Conservation (phyloP, 768 basidiomycete species). For the Psilocybe subaeruginosa region DNA sequence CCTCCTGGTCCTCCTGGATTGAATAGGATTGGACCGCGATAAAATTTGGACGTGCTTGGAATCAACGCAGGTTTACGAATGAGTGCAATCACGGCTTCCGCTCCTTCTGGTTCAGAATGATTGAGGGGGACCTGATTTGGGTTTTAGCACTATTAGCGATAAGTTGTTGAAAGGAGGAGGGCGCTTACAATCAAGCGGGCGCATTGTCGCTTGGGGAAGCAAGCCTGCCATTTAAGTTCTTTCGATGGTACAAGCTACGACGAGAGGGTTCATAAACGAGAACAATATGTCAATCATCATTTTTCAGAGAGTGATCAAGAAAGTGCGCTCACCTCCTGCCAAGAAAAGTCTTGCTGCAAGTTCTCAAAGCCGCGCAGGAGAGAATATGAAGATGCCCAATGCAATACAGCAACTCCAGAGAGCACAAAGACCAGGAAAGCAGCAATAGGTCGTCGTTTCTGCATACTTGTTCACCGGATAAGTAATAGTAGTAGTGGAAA, state of each 20-base stretch:
- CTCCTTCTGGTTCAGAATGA: constrained; percentile 38
- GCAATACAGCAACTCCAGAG: not conserved
- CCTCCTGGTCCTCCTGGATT: constrained; percentile 53
- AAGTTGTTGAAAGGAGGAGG: not conserved
- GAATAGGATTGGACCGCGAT: constrained; percentile 45
- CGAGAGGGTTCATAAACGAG: not conserved
- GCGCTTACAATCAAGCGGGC: constrained; percentile 13
- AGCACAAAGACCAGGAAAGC: not conserved
- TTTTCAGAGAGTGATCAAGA: not conserved
- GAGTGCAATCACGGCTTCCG: constrained; percentile 44
- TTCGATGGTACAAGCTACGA: constrained; percentile 1
- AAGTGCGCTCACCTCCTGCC: not conserved
- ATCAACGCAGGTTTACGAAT: constrained; percentile 40
- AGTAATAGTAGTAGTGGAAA: not conserved
- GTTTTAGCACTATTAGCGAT: not conserved
- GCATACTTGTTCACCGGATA: not conserved
- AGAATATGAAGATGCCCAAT: not conserved
- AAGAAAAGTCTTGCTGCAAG: not conserved
- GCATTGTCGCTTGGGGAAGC: constrained; percentile 13
- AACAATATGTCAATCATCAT: not conserved
- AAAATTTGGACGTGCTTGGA: constrained; percentile 25
- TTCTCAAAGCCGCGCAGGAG: not conserved
- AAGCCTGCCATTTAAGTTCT: constrained; percentile 8
- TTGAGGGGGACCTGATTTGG: constrained; percentile 16
- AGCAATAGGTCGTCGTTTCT: not conserved